Evolutionary conservation across 495 filamentous ascomycete species (phyloP).

Genomic region (Bombardia bombarda): DNA sequence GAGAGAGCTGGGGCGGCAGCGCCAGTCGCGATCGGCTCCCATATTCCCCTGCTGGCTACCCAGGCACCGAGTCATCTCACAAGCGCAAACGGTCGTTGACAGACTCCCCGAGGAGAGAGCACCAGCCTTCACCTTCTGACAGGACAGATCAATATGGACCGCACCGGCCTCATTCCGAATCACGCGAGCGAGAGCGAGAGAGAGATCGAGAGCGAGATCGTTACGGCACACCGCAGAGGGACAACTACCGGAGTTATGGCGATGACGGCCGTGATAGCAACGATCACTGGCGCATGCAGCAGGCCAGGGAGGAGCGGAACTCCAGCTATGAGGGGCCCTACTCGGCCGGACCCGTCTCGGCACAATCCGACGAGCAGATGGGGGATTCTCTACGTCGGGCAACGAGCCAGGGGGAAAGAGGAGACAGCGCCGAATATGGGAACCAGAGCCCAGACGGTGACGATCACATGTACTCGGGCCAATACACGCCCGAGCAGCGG

Average conservation of each 20-base stretch:
- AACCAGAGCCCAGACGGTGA: constrained; percentile 43
- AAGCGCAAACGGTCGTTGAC: constrained; percentile 49
- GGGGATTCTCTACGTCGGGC: constrained; percentile 33
- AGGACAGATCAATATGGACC: constrained; percentile 17
- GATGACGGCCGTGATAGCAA: constrained; percentile 31
- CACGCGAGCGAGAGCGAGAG: constrained; percentile 32
- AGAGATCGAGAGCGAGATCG: neutral
- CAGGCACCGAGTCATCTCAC: constrained; percentile 34
- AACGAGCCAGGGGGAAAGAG: constrained; percentile 27
- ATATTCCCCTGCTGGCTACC: constrained; percentile 27
- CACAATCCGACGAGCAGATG: constrained; percentile 37
- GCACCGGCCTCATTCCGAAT: constrained; percentile 25
- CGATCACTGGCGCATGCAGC: constrained; percentile 38
- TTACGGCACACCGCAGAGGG: too few species aligned
- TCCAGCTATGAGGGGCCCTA: constrained; percentile 35
- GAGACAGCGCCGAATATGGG: constrained; percentile 34
- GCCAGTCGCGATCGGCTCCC: constrained; percentile 29
- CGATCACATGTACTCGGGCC: constrained; percentile 33
- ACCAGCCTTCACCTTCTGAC: constrained; percentile 15
- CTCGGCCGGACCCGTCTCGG: constrained; percentile 31
- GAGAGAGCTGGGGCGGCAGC: constrained; percentile 23
- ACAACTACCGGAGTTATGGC: constrained; percentile 26
- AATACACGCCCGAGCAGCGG: constrained; percentile 39
- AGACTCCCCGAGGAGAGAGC: constrained; percentile 29
- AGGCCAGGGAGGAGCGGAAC: constrained; percentile 32